Evolutionary conservation across 768 basidiomycete species (phyloP), one percentile per base, ranked within the genome.

Genomic region (Pulveroboletus sp.): DNA sequence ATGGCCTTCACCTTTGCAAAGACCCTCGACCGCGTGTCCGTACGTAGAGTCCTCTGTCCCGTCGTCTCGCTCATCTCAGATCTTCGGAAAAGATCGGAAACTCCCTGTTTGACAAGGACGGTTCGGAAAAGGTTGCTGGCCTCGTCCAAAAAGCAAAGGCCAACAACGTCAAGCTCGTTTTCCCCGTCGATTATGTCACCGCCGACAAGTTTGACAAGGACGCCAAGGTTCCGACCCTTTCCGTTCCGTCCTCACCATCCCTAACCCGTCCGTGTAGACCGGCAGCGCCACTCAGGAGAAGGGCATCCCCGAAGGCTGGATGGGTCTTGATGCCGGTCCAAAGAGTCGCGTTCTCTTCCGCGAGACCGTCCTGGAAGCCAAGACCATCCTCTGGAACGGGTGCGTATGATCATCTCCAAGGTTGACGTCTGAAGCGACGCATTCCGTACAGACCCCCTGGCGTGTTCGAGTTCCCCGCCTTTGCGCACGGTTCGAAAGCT

Each of bases 1-100:
- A 99, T 99, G 95, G 90, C 92, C 30, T 99, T 96, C 74, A 99
- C 95, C 49, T 99, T 99, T 81, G 93, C 94, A 73, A 98, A 97
- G 76, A 88, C 85, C 6, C 76, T 95, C 49, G 80, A 97, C 50
- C 77, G 82, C 53, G 77, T 93, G 39, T 67, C 81, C 41, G 92
- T 89, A 62, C 54, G 79, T 61, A 46, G 4, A 41, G 9, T 32
- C 17, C 26, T 20, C 38, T 41, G 13, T 48, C 34, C 20, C 34
- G 6, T 13, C 22, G 29, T 26, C 19, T 31, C 3, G 6, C 36
- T 22, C 61, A 35, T 44, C 37, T 50, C 36, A 52, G 12, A 43
- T 34, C 23, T 14, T 47, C 43, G 43, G 60, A 46, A 54, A 42
- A 63, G 91, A 99, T 99, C 60, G 95, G 95, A 48, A 80, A 87